Conservation (phyloP, 2,329 filamentous ascomycete species). For the Fusarium brevicatenulatum region DNA sequence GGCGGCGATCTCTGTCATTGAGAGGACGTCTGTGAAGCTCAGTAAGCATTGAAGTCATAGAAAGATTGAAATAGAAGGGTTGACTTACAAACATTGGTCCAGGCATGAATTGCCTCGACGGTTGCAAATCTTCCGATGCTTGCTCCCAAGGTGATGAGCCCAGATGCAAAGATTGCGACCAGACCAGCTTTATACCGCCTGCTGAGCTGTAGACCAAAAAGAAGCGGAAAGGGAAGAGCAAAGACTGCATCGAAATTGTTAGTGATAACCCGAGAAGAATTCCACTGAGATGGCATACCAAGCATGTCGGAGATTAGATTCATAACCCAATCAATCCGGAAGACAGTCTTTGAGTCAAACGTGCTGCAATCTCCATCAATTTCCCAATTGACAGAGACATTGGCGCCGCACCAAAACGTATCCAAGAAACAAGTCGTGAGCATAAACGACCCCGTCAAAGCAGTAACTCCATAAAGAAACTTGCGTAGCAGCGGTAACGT, state of each 20-base stretch:
- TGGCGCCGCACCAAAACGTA: conserved; percentile 46
- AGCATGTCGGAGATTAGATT: conserved; percentile 39
- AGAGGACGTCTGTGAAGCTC: conserved; percentile 20
- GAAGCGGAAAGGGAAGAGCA: conserved; percentile 27
- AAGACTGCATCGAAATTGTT: no score
- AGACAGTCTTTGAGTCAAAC: conserved; percentile 41
- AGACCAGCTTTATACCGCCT: conserved; percentile 31
- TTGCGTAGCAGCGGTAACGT: conserved; percentile 42
- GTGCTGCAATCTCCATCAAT: conserved; percentile 39
- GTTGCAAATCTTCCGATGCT: conserved; percentile 34
- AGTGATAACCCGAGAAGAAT: no score
- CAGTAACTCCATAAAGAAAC: conserved; percentile 34
- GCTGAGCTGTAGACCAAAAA: conserved; percentile 26
- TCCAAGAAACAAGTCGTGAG: conserved; percentile 42
- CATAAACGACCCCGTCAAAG: conserved; percentile 38
- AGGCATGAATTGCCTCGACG: conserved; percentile 35
- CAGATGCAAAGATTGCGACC: conserved; percentile 30
- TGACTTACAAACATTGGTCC: conserved; percentile 40
- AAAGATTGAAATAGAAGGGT: background rate
- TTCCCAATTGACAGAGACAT: conserved; percentile 45
- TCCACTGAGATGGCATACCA: no score
- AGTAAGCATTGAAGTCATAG: background rate
- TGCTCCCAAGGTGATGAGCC: conserved; percentile 33
- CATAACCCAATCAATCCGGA: conserved; percentile 46
- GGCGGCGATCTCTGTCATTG: conserved; percentile 35